A percentile compares a stretch with the other conserved stretches of the same genome.
phyloP scores from a whole-genome alignment of 345 rosid species.

The Sonneratia alba region DNA sequence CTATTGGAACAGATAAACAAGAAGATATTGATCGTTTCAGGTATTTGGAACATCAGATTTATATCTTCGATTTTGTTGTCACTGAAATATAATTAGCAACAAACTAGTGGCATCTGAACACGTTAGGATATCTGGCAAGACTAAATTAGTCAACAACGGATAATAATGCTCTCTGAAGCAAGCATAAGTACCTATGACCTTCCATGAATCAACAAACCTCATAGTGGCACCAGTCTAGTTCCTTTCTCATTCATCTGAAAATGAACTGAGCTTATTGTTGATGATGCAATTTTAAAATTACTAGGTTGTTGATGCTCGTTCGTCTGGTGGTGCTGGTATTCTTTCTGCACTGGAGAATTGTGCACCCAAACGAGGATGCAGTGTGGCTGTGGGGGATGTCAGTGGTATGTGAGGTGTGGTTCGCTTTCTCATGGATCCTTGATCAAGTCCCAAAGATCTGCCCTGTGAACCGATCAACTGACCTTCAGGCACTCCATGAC shows the following conservation, averaged over 20 bases:
- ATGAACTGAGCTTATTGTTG: neutral
- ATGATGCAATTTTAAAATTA: neutral
- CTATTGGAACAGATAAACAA: no score
- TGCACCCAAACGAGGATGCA: conserved; percentile 71
- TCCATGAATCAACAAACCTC: no score
- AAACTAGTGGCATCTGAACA: neutral
- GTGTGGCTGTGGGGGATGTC: conserved; percentile 91
- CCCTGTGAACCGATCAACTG: conserved; percentile 77
- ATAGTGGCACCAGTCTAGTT: no score
- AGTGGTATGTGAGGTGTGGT: conserved; percentile 74
- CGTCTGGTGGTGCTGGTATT: conserved; percentile 58
- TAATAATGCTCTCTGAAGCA: no score
- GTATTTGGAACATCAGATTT: neutral
- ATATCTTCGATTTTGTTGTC: neutral
- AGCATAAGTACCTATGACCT: no score
- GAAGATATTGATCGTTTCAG: no score
- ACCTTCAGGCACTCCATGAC: conserved; percentile 68
- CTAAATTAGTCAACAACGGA: no score
- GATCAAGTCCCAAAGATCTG: conserved; percentile 81
- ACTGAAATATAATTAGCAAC: neutral
- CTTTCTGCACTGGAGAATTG: conserved; percentile 76
- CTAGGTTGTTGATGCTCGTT: conserved; percentile 42
- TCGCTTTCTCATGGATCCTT: conserved; percentile 89
- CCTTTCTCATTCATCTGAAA: neutral
- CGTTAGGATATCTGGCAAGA: no score